phyloP scores from a whole-genome alignment of 306 rosid genomes.

The Casuarina glauca region DNA sequence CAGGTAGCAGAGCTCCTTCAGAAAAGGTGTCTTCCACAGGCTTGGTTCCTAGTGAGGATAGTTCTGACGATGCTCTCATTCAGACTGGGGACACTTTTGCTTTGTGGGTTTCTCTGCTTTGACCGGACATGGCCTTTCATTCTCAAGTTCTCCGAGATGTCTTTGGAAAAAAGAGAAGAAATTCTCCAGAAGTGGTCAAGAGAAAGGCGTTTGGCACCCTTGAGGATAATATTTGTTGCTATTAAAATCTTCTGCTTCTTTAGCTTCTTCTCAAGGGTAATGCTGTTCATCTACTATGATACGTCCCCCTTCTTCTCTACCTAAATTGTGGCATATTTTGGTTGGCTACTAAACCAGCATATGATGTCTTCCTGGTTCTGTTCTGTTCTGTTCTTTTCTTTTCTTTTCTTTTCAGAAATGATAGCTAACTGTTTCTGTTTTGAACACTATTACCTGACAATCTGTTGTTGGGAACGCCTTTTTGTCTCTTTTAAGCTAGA shows the following conservation, averaged over 20 bases:
- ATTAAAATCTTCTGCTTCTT: slow-evolving; percentile 67
- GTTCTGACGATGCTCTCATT: slow-evolving; percentile 55
- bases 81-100: slow-evolving; percentile 66
- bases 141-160: slow-evolving; percentile 65
- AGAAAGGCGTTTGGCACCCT: slow-evolving; percentile 42
- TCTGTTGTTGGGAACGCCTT: neutral
- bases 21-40: slow-evolving; percentile 50
- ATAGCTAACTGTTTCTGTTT: no score
- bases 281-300: slow-evolving; percentile 5
- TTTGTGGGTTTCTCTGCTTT: slow-evolving; percentile 64
- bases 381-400: neutral
- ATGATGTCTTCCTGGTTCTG: neutral
- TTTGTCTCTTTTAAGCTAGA: neutral
- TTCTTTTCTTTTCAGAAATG: no score
- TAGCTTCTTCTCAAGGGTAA: slow-evolving; percentile 77
- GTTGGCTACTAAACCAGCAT: no score
- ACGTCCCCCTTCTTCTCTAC: neutral
- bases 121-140: slow-evolving; percentile 77
- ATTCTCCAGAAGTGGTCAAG: slow-evolving; percentile 66
- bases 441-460: no score
- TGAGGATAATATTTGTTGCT: slow-evolving; percentile 52
- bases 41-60: slow-evolving; percentile 37
- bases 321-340: no score
- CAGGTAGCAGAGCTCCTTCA: slow-evolving; percentile 68
- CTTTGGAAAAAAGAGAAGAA: slow-evolving; percentile 71